These are phyloP conservation scores for Tetraselmis striata DNA, from an alignment of 139 green algal species.

Conservation along the genomic window DNA sequence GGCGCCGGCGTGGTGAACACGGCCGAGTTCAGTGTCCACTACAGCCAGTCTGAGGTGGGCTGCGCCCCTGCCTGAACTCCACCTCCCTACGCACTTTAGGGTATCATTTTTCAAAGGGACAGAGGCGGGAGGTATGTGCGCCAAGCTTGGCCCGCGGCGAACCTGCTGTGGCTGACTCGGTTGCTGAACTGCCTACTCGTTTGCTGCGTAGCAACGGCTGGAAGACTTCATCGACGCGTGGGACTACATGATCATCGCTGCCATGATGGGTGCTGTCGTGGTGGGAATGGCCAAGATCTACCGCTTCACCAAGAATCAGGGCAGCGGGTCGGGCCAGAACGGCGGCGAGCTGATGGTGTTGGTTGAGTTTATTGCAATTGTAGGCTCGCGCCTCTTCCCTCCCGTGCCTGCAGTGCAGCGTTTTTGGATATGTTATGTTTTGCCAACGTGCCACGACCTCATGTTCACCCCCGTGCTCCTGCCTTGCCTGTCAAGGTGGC, in stretches of 20 bases:
- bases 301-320: neutral
- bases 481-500: too few species aligned
- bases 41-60: neutral
- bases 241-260: neutral
- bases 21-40: slow-evolving; percentile 1
- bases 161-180: too few species aligned
- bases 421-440: too few species aligned
- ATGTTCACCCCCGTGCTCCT: too few species aligned
- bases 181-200: too few species aligned
- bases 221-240: slow-evolving; percentile 7
- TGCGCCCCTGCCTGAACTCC: too few species aligned
- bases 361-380: neutral
- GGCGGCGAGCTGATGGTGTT: neutral
- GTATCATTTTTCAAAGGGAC: too few species aligned
- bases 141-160: too few species aligned
- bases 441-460: too few species aligned
- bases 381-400: neutral
- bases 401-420: too few species aligned
- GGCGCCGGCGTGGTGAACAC: neutral
- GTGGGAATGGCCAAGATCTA: neutral
- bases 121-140: too few species aligned
- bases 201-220: neutral
- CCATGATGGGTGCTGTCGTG: neutral
- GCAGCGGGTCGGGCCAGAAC: neutral
- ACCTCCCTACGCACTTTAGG: too few species aligned